Evolutionary conservation across 495 filamentous ascomycete genomes (phyloP).

Genomic region (Letharia columbiana): DNA sequence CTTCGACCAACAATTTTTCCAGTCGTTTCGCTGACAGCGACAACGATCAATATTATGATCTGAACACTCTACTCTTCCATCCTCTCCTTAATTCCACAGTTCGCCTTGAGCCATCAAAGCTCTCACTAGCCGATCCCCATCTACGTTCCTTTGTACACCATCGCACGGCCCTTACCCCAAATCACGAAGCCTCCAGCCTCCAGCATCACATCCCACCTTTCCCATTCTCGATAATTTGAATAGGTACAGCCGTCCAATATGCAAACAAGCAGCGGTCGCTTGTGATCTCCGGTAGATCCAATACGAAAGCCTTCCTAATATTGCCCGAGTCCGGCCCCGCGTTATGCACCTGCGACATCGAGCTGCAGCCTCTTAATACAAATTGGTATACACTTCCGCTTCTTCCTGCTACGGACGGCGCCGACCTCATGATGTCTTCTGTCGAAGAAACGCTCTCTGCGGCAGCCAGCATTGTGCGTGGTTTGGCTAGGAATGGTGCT

Average conservation of each 20-base stretch:
- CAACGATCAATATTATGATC: not conserved
- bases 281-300: conserved; percentile 20
- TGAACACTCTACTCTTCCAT: not conserved
- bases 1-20: not conserved
- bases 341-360: conserved; percentile 12
- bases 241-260: conserved; percentile 1
- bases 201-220: not conserved
- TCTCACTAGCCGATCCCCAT: not conserved
- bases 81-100: conserved; percentile 4
- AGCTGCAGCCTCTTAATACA: conserved; percentile 2
- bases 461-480: conserved; percentile 53
- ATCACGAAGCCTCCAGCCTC: conserved; percentile 3
- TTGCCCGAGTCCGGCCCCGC: not conserved
- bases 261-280: not conserved
- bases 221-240: not conserved
- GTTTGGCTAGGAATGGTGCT: conserved; percentile 46
- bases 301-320: not conserved
- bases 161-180: conserved; percentile 3
- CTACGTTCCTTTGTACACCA: conserved; percentile 14
- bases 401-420: not conserved
- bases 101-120: not conserved
- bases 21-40: not conserved
- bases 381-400: not conserved
- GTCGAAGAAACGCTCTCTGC: conserved; percentile 55
- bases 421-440: conserved; percentile 18